Conservation (phyloP, 495 filamentous ascomycete species). For the Evansstolkia leycettana region DNA sequence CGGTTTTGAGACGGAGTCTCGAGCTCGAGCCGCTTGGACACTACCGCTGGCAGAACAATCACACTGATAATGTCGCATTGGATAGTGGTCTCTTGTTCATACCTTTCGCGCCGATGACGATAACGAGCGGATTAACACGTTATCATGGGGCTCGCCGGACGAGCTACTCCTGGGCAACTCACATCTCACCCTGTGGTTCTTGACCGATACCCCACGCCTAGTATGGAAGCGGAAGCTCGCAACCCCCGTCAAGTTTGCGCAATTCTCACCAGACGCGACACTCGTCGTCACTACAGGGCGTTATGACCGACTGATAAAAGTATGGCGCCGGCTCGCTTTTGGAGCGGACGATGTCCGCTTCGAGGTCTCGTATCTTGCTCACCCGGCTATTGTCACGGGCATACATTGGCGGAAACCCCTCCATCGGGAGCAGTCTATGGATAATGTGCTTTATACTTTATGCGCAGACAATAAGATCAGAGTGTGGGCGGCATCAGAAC, state of each 20-base stretch:
- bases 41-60: background rate
- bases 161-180: slow-evolving; percentile 71
- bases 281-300: slow-evolving; percentile 72
- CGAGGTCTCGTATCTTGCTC: slow-evolving; percentile 80
- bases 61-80: slow-evolving; percentile 5
- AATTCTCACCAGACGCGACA: slow-evolving; percentile 73
- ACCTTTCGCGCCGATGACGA: slow-evolving; percentile 30
- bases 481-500: slow-evolving; percentile 71
- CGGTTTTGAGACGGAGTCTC: background rate
- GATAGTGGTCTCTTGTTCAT: slow-evolving; percentile 42
- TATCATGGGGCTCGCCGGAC: slow-evolving; percentile 78
- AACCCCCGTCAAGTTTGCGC: slow-evolving; percentile 61
- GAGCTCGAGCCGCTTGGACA: background rate
- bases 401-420: slow-evolving; percentile 75
- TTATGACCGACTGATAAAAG: slow-evolving; percentile 76
- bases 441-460: slow-evolving; percentile 88
- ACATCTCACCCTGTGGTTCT: slow-evolving; percentile 58
- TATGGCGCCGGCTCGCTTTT: slow-evolving; percentile 86
- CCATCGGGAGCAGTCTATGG: slow-evolving; percentile 64
- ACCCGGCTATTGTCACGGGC: slow-evolving; percentile 66
- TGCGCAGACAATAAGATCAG: slow-evolving; percentile 75
- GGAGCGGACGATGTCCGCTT: slow-evolving; percentile 74
- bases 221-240: slow-evolving; percentile 68
- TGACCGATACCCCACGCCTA: slow-evolving; percentile 32
- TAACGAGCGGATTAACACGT: slow-evolving; percentile 39